Evolutionary conservation across 2,329 filamentous ascomycete species (phyloP).

Genomic region (Macroventuria anomochaeta): DNA sequence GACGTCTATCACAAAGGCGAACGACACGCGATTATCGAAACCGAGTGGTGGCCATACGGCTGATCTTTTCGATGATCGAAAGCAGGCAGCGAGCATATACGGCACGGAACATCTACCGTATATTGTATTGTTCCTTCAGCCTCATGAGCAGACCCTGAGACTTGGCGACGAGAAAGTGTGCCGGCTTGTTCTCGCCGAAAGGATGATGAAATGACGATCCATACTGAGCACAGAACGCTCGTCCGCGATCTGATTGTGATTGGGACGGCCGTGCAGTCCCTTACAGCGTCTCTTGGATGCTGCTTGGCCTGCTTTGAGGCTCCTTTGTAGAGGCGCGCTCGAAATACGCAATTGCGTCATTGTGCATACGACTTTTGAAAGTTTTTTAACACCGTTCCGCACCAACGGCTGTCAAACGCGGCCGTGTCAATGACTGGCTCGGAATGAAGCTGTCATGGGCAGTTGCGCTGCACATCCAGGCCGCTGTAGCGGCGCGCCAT

Average conservation of each 20-base stretch:
- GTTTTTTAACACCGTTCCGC: constrained; percentile 32
- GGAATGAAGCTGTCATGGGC: constrained; percentile 26
- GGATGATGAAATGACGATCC: constrained; percentile 12
- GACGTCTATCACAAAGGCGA: not conserved
- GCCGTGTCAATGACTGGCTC: constrained; percentile 32
- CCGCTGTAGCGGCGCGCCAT: constrained; percentile 8
- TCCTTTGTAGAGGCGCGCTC: constrained; percentile 24
- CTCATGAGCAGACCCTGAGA: constrained; percentile 10
- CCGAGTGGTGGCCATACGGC: not conserved
- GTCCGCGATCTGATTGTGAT: not conserved
- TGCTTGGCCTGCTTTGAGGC: constrained; percentile 16
- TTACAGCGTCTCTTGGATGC: constrained; percentile 2
- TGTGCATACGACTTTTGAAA: constrained; percentile 23
- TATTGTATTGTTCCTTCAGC: constrained; percentile 11
- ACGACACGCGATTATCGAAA: not conserved
- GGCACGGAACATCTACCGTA: constrained; percentile 11
- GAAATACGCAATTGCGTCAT: constrained; percentile 32
- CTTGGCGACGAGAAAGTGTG: constrained; percentile 15
- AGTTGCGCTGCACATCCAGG: constrained; percentile 20
- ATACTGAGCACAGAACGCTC: constrained; percentile 5
- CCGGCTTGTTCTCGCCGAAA: constrained; percentile 17
- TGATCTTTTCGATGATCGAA: not conserved
- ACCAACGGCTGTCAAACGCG: constrained; percentile 34
- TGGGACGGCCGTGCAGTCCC: constrained; percentile 1
- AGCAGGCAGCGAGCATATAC: not conserved